Evolutionary conservation across 164 flowering plant genomes (phyloP).

Genomic region (Aristolochia fimbriata): DNA sequence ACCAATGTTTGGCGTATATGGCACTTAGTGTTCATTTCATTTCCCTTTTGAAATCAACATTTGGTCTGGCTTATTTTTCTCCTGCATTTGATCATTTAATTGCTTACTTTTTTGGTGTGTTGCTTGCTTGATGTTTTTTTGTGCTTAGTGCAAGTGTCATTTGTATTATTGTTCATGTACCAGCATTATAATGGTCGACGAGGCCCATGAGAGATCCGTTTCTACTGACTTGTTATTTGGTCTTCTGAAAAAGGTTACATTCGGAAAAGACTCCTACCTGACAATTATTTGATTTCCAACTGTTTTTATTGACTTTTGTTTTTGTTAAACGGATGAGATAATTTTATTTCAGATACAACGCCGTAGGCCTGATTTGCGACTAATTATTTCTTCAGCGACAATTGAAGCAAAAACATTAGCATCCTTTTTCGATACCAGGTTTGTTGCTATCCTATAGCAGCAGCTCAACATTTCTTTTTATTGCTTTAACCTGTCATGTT

Average conservation of each 20-base stretch:
- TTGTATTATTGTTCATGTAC: background rate
- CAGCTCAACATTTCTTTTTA: background rate
- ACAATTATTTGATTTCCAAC: background rate
- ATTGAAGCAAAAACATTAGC: constrained; percentile 90
- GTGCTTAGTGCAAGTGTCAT: background rate
- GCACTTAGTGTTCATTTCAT: background rate
- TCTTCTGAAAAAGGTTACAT: constrained; percentile 76
- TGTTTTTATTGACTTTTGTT: constrained; percentile 1
- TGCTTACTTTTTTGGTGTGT: background rate
- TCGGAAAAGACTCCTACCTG: background rate
- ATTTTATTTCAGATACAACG: constrained; percentile 58
- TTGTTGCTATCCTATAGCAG: background rate
- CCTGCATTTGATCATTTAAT: background rate
- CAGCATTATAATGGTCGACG: constrained; percentile 99
- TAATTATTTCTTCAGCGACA: constrained; percentile 91
- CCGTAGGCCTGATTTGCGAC: constrained; percentile 80
- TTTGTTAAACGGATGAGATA: background rate
- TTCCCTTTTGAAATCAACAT: background rate
- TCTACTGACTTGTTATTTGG: constrained; percentile 89
- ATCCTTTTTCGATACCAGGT: constrained; percentile 69
- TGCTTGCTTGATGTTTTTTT: background rate
- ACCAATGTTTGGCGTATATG: too few relatives aligned
- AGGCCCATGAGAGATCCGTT: constrained; percentile 95
- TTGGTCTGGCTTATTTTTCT: background rate
- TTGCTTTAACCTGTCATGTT: too few relatives aligned